Evolutionary conservation across 257 asterid species (phyloP), one percentile per base, ranked within the genome.

Genomic region (Catharanthus roseus): DNA sequence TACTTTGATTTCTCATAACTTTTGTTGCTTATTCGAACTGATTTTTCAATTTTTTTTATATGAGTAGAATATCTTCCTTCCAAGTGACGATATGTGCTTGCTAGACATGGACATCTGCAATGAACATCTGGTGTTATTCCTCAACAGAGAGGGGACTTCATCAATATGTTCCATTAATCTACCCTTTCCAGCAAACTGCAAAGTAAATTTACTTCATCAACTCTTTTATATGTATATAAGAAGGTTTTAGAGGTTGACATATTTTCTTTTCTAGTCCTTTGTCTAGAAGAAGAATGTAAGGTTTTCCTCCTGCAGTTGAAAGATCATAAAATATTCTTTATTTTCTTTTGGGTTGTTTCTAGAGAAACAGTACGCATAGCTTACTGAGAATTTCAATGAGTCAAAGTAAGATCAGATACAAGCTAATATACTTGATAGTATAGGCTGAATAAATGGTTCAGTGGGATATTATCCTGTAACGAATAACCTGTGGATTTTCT

Each of bases 21-120:
- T 45, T 45, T 16, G 7, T 29, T 23, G 12, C 29, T 15, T 16
- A 28, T 28, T 24, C 42, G 15, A 15, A 29, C 10, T 57, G 42
- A 38, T 62, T 65, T 31, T 72, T 63, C 58, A n/a, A n/a, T 23
- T 42, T 28, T 33, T 71, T 39, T 34, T 72, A 63, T 63, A 13
- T 67, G 26, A 58, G 39, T 80, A 93, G 96, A 83, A 85, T 72
- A 60, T 86, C 61, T 73, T 89, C 67, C 74, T 85, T 79, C 96
- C 96, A 45, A 81, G 85, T 29, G 88, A 82, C 65, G 89, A 82
- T 72, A 75, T 67, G 51, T 82, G 75, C 84, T 80, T 93, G 77
- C 84, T 85, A 74, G 97, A 93, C 79, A 86, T 93, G 99, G 99
- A 91, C 82, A 86, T 93, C 72, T 91, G 83, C 86, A 77, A 84